phyloP scores from a whole-genome alignment of 2,329 filamentous ascomycete species.

The Fusarium pseudocircinatum region DNA sequence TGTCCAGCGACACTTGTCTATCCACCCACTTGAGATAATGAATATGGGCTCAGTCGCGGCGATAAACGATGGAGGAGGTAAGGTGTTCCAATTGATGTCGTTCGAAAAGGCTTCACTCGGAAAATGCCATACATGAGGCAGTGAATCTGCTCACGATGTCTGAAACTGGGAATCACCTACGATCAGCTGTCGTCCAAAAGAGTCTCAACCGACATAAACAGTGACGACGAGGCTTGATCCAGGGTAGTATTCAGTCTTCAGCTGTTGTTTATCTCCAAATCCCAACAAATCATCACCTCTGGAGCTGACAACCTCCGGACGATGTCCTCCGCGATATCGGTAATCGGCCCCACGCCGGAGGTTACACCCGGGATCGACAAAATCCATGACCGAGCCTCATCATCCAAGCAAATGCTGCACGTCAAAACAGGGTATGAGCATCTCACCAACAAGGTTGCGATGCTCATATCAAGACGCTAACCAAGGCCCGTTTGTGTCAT shows the following conservation, averaged over 20 bases:
- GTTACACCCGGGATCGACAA: conserved; percentile 22
- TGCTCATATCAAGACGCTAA: not conserved
- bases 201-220: not conserved
- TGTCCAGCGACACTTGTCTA: not conserved
- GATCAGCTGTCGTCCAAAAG: too few relatives aligned
- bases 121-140: not conserved
- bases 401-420: not conserved
- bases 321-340: conserved; percentile 11
- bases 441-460: not conserved
- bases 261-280: not conserved
- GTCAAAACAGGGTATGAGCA: conserved; percentile 10
- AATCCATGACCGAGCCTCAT: conserved; percentile 29
- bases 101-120: not conserved
- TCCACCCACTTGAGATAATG: too few relatives aligned
- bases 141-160: not conserved
- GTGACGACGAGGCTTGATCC: not conserved
- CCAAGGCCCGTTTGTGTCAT: conserved; percentile 5
- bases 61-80: not conserved
- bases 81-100: too few relatives aligned
- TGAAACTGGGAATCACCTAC: not conserved
- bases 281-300: not conserved
- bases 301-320: conserved; percentile 9
- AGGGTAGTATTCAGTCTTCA: not conserved
- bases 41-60: not conserved
- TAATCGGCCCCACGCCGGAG: conserved; percentile 27